phyloP scores from a whole-genome alignment of 495 filamentous ascomycete species.

The Annulohypoxylon bovei region DNA sequence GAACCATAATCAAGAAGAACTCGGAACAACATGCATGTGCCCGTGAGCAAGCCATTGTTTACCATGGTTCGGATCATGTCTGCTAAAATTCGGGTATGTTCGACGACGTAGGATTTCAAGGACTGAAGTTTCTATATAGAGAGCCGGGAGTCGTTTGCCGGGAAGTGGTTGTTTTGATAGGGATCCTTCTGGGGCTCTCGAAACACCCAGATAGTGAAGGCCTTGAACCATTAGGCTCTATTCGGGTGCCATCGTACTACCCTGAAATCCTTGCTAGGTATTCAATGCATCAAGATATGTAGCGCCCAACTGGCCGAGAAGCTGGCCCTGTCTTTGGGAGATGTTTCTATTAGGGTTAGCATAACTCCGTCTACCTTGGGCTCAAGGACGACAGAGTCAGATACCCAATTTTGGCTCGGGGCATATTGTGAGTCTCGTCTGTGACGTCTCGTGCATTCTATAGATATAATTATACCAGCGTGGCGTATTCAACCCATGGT shows the following conservation, averaged over 20 bases:
- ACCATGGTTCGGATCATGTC: slow-evolving; percentile 28
- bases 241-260: slow-evolving; percentile 21
- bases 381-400: background rate
- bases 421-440: slow-evolving; percentile 16
- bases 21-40: slow-evolving; percentile 33
- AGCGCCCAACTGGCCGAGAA: background rate
- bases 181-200: slow-evolving; percentile 37
- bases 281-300: slow-evolving; percentile 20
- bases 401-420: background rate
- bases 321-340: background rate
- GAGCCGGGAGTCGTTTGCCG: slow-evolving; percentile 15
- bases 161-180: slow-evolving; percentile 27
- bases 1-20: slow-evolving; percentile 16
- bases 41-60: slow-evolving; percentile 20
- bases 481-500: slow-evolving; percentile 19
- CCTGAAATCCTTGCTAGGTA: slow-evolving; percentile 24
- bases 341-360: slow-evolving; percentile 7
- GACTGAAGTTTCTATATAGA: slow-evolving; percentile 33
- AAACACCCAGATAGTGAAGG: slow-evolving; percentile 22
- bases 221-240: slow-evolving; percentile 13
- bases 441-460: slow-evolving; percentile 21
- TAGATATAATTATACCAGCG: slow-evolving; percentile 25
- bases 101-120: slow-evolving; percentile 19
- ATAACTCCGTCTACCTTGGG: background rate
- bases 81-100: slow-evolving; percentile 8